Evolutionary conservation across 176 grass and related monocot species (phyloP).

Genomic region (Saccharum spontaneum): DNA sequence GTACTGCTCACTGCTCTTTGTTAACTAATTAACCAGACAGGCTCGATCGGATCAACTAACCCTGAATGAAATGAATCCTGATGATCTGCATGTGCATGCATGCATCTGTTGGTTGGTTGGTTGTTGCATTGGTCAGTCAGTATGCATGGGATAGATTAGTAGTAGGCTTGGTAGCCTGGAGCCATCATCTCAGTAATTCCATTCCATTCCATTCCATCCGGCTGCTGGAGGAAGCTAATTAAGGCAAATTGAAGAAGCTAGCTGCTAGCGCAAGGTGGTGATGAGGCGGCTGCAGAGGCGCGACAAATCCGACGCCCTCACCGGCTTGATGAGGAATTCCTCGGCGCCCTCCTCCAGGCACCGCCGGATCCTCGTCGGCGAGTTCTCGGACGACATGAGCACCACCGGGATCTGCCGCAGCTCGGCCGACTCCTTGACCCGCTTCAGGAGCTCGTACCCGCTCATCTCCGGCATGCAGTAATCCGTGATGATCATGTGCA

Average conservation of each 20-base stretch:
- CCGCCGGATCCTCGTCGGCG: conserved; percentile 38
- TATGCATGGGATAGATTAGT: too few relatives aligned
- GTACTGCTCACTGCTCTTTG: too few relatives aligned
- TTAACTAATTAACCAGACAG: too few relatives aligned
- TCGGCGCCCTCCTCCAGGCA: conserved; percentile 52
- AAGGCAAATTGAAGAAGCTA: background rate
- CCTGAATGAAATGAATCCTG: background rate
- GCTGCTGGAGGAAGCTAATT: too few relatives aligned
- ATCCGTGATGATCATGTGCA: conserved; percentile 54
- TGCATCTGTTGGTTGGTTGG: too few relatives aligned
- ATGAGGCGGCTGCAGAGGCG: conserved; percentile 28
- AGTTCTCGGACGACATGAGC: conserved; percentile 65
- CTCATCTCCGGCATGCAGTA: conserved; percentile 60
- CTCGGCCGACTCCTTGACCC: conserved; percentile 54
- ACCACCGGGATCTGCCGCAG: conserved; percentile 58
- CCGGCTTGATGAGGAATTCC: conserved; percentile 54
- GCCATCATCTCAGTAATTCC: too few relatives aligned
- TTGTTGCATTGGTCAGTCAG: too few relatives aligned
- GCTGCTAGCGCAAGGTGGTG: background rate
- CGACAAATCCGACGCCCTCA: conserved; percentile 34
- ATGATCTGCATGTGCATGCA: background rate
- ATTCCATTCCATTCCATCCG: too few relatives aligned
- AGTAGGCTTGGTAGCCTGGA: too few relatives aligned
- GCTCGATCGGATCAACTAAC: background rate
- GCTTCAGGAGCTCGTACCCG: conserved; percentile 51